Evolutionary conservation across 2,329 filamentous ascomycete species (phyloP).

Genomic region (Graphiopsis chlorocephala): DNA sequence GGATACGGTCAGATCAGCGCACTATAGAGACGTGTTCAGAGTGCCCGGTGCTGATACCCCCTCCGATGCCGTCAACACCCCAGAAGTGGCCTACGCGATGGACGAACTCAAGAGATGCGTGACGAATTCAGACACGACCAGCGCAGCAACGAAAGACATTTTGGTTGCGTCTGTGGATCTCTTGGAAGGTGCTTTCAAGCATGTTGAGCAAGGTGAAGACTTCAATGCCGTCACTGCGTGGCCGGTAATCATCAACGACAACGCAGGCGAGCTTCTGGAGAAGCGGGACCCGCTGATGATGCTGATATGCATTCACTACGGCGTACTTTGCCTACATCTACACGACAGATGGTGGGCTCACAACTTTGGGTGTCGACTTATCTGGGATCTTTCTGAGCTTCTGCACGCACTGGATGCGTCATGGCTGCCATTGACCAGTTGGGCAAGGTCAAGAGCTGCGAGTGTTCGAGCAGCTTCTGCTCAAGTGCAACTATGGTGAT

Average conservation of each 20-base stretch:
- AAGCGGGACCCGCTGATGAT: conserved; percentile 8
- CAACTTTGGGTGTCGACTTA: background rate
- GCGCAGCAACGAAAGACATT: background rate
- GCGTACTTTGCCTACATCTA: conserved; percentile 2
- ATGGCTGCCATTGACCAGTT: conserved; percentile 9
- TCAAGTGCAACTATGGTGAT: background rate
- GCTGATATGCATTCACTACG: conserved; percentile 9
- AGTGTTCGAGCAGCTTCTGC: background rate
- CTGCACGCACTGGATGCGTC: conserved; percentile 3
- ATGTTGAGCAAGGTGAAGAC: background rate
- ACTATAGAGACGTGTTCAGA: background rate
- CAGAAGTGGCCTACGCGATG: conserved; percentile 1
- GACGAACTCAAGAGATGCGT: background rate
- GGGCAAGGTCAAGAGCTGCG: conserved; percentile 4
- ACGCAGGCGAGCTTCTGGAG: background rate
- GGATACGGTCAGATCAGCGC: background rate
- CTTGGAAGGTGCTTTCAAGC: background rate
- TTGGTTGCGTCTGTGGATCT: background rate
- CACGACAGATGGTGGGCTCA: conserved; percentile 7
- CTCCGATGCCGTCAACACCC: background rate
- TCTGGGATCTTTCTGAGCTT: conserved; percentile 2
- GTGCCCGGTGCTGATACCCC: background rate
- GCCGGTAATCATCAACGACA: background rate
- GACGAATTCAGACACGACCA: background rate
- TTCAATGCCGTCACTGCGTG: background rate